A percentile compares a stretch with the other conserved stretches of the same genome.
Evolutionary conservation across 2,329 filamentous ascomycete species (phyloP).

Genomic region (Neopestalotiopsis rosae): DNA sequence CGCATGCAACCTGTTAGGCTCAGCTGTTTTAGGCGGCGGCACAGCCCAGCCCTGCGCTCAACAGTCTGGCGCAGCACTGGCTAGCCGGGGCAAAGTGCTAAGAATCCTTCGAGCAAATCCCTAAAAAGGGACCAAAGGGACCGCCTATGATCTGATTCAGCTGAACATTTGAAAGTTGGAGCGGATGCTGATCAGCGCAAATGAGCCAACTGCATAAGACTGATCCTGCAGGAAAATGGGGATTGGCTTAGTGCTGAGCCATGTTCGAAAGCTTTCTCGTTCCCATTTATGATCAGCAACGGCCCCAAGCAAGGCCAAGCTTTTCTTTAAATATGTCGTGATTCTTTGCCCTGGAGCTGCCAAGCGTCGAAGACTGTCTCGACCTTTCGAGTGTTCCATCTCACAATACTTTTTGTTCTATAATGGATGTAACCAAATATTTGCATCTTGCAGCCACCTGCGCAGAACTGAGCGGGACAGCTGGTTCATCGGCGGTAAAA

Average conservation of each 20-base stretch:
- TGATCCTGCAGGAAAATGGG: neutral
- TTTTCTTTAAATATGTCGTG: neutral
- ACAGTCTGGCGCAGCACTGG: constrained; percentile 6
- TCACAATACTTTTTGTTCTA: neutral
- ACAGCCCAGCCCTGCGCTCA: neutral
- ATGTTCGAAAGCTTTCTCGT: neutral
- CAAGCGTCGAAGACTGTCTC: neutral
- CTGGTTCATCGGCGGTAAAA: constrained; percentile 17
- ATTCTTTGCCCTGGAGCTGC: neutral
- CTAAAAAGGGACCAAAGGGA: neutral
- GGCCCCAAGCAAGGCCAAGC: neutral
- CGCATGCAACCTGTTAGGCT: neutral
- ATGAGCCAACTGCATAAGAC: neutral
- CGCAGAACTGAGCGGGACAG: constrained; percentile 17
- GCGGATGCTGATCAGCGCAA: neutral
- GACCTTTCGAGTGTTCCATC: neutral
- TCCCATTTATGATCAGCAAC: neutral
- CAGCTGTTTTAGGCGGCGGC: neutral
- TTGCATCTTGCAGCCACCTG: constrained; percentile 19
- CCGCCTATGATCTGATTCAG: constrained; percentile 7
- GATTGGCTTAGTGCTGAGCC: neutral
- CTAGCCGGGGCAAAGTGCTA: constrained; percentile 3
- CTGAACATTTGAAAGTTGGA: neutral
- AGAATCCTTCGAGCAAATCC: neutral
- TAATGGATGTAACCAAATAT: constrained; percentile 5